Conservation (phyloP, 2,329 filamentous ascomycete genomes). For the Nigrospora osmanthi region DNA sequence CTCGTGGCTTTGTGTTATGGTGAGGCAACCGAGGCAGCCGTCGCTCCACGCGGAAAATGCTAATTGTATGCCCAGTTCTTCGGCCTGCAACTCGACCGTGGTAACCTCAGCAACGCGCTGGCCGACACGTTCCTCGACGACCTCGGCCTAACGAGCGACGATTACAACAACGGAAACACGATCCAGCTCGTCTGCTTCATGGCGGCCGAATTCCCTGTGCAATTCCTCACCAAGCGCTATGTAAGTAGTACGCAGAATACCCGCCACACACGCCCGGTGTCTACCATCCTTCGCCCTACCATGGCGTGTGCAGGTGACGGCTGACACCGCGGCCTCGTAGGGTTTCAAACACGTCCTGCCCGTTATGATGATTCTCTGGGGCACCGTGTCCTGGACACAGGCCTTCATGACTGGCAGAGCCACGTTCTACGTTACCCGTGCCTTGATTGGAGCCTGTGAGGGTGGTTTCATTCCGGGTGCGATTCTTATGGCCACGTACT, state of each 20-base stretch:
- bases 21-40: constrained; percentile 29
- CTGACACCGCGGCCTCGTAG: neutral
- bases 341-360: constrained; percentile 48
- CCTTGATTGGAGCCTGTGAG: constrained; percentile 36
- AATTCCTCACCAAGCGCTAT: constrained; percentile 44
- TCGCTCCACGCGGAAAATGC: constrained; percentile 48
- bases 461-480: constrained; percentile 46
- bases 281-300: too few species aligned
- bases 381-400: constrained; percentile 35
- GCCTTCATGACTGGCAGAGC: constrained; percentile 28
- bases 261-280: too few species aligned
- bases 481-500: constrained; percentile 63
- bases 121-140: constrained; percentile 41
- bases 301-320: too few species aligned
- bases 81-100: constrained; percentile 44
- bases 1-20: constrained; percentile 36
- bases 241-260: constrained; percentile 11
- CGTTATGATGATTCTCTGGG: constrained; percentile 42
- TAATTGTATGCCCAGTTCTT: constrained; percentile 32
- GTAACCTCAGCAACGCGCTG: constrained; percentile 41
- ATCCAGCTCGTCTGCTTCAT: constrained; percentile 32
- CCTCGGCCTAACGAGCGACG: constrained; percentile 38
- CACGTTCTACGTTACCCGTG: constrained; percentile 33
- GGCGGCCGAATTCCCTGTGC: constrained; percentile 23
- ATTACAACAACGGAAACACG: constrained; percentile 39